Evolutionary conservation across 108 stramenopile species (phyloP).

Genomic region (Cyclostephanos tholiformis): DNA sequence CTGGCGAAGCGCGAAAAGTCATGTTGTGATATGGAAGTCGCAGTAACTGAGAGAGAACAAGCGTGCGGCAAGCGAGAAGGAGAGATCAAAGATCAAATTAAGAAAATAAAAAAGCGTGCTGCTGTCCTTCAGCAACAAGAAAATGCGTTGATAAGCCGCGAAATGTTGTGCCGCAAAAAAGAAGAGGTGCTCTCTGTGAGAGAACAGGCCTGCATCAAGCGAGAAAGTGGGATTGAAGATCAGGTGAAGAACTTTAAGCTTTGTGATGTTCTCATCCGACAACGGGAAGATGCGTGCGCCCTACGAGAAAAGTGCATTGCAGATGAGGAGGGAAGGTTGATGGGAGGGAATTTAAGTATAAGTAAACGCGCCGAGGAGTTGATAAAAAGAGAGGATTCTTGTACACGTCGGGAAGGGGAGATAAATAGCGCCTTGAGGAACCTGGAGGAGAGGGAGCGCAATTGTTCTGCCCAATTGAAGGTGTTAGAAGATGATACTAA

Average conservation of each 20-base stretch:
- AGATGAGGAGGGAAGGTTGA: slow-evolving; percentile 18
- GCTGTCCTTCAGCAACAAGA: background rate
- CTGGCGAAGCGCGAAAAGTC: slow-evolving; percentile 23
- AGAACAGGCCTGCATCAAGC: slow-evolving; percentile 28
- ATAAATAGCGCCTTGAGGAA: background rate
- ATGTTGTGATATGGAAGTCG: slow-evolving; percentile 26
- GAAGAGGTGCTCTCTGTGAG: slow-evolving; percentile 28
- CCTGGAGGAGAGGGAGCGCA: slow-evolving; percentile 3
- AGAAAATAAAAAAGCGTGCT: slow-evolving; percentile 6
- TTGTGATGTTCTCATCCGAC: background rate
- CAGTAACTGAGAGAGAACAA: slow-evolving; percentile 26
- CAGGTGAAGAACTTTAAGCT: slow-evolving; percentile 6
- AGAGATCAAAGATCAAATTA: background rate
- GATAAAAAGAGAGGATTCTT: slow-evolving; percentile 24
- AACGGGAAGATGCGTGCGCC: slow-evolving; percentile 26
- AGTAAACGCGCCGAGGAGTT: slow-evolving; percentile 16
- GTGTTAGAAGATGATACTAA: background rate
- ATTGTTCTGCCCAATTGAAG: background rate
- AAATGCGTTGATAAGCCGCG: slow-evolving; percentile 5
- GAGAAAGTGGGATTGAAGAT: slow-evolving; percentile 12
- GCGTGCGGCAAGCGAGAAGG: slow-evolving; percentile 23
- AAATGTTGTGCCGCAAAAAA: slow-evolving; percentile 25
- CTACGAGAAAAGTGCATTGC: slow-evolving; percentile 25
- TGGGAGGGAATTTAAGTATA: slow-evolving; percentile 12
- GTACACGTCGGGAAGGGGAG: slow-evolving; percentile 17